Conservation (phyloP, 352 stramenopile species). For the Globisporangium abappressorium region DNA sequence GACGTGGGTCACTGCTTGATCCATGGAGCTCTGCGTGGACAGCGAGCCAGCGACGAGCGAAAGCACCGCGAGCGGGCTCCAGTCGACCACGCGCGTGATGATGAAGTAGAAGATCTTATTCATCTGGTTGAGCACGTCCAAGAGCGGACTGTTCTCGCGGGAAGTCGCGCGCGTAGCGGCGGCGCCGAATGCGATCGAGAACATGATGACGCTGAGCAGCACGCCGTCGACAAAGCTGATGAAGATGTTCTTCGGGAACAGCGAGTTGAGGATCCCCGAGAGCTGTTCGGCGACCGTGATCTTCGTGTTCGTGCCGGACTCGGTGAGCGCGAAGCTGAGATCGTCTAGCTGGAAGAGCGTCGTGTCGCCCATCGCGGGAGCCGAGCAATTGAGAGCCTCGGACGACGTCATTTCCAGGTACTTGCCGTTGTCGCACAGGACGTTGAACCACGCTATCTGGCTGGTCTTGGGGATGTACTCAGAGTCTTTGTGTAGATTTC, state of each 20-base stretch:
- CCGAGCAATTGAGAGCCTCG: conserved; percentile 25
- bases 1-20: conserved; percentile 42
- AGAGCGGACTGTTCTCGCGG: conserved; percentile 52
- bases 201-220: conserved; percentile 62
- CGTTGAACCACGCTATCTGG: conserved; percentile 14
- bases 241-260: conserved; percentile 62
- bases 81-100: conserved; percentile 63
- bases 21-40: conserved; percentile 40
- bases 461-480: neutral
- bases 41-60: conserved; percentile 71
- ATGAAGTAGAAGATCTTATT: conserved; percentile 71
- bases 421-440: conserved; percentile 37
- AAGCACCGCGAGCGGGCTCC: conserved; percentile 59
- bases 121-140: conserved; percentile 61
- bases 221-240: conserved; percentile 45
- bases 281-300: conserved; percentile 56
- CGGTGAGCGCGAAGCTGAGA: conserved; percentile 20
- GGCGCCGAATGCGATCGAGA: conserved; percentile 58
- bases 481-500: conserved; percentile 25
- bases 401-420: conserved; percentile 33
- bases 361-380: conserved; percentile 16
- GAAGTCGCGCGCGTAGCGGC: conserved; percentile 45
- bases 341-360: conserved; percentile 50
- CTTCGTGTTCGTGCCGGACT: conserved; percentile 23
- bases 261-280: conserved; percentile 46